Conservation (phyloP, 2,329 filamentous ascomycete genomes). For the Bertia moriformis region DNA sequence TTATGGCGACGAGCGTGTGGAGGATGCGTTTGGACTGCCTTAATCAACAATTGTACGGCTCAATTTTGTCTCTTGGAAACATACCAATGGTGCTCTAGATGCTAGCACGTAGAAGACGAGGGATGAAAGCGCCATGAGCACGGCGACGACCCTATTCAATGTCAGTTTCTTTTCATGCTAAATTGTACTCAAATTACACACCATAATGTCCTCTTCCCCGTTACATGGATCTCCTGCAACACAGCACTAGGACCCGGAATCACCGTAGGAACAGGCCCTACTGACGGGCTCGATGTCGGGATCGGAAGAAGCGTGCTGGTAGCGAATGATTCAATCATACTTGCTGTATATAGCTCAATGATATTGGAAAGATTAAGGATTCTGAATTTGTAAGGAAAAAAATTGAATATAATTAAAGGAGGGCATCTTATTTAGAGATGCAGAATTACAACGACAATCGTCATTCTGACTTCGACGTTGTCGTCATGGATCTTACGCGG, state of each 20-base stretch:
- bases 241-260: neutral
- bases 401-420: too few species aligned
- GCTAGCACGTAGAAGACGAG: constrained; percentile 1
- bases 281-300: neutral
- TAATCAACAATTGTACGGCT: neutral
- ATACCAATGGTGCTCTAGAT: neutral
- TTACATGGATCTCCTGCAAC: neutral
- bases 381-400: too few species aligned
- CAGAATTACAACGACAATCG: too few species aligned
- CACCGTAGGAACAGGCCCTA: neutral
- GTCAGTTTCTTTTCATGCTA: neutral
- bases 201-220: neutral
- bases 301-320: too few species aligned
- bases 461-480: too few species aligned
- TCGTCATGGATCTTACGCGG: too few species aligned
- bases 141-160: neutral
- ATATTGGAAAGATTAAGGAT: too few species aligned
- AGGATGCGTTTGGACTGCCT: neutral
- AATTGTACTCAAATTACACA: neutral
- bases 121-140: neutral
- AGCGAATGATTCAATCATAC: too few species aligned
- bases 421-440: too few species aligned
- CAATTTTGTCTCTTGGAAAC: too few species aligned
- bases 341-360: too few species aligned
- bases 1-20: neutral